Evolutionary conservation across 2,329 filamentous ascomycete genomes (phyloP).

Genomic region (Microsporum audouinii): DNA sequence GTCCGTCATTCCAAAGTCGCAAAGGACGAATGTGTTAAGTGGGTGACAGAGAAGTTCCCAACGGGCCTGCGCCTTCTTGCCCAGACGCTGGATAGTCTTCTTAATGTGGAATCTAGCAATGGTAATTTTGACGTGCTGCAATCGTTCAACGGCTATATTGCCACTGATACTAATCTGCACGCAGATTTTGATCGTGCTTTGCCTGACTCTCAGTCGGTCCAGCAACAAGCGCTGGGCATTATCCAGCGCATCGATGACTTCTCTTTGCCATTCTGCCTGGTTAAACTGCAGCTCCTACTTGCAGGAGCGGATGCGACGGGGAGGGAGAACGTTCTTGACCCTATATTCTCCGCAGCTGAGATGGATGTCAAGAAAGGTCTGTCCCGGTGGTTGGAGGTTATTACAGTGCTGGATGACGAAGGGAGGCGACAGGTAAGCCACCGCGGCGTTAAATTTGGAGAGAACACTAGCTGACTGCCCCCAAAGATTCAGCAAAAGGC

Average conservation of each 20-base stretch:
- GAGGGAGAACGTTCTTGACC: constrained; percentile 26
- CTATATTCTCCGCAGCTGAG: constrained; percentile 32
- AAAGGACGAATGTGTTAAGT: constrained; percentile 22
- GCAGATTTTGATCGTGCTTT: neutral
- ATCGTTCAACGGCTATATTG: neutral
- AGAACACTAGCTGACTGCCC: constrained; percentile 9
- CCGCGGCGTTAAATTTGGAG: neutral
- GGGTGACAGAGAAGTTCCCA: constrained; percentile 21
- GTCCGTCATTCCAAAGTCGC: constrained; percentile 23
- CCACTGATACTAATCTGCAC: constrained; percentile 10
- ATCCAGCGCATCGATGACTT: constrained; percentile 31
- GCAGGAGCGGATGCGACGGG: constrained; percentile 21
- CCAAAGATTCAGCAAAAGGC: constrained; percentile 31
- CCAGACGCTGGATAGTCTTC: constrained; percentile 24
- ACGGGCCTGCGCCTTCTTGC: constrained; percentile 21
- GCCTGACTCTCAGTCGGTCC: neutral
- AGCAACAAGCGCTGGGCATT: constrained; percentile 24
- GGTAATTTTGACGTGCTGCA: constrained; percentile 7
- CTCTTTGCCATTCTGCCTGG: constrained; percentile 33
- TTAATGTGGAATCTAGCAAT: constrained; percentile 20
- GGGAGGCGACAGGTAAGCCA: constrained; percentile 25
- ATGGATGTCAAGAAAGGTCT: constrained; percentile 25
- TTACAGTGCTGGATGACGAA: constrained; percentile 29
- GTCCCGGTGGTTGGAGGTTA: constrained; percentile 31
- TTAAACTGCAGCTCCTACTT: constrained; percentile 34